Base-by-base conservation (phyloP, 495 filamentous ascomycete genomes). In the Chaetomium fimeti region DNA sequence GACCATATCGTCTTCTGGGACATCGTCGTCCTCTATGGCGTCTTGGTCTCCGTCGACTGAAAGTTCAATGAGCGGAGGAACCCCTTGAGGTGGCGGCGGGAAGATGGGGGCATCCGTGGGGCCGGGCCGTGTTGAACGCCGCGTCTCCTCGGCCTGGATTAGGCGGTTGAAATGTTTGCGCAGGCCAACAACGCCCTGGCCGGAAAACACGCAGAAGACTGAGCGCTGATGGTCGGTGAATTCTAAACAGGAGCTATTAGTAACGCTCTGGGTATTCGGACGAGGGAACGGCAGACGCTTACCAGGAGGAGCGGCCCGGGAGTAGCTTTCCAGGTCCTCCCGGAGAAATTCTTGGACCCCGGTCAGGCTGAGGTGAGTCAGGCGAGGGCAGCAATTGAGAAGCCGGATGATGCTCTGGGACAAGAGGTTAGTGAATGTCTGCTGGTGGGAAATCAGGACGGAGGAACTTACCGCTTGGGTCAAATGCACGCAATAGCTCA, bases 161-260 rank as follows among this genome's bases (percentile, higher is more conserved):
- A 18, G 69, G 20, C n/a, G 57, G 66, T 95, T 97, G 38, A 98
- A 81, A 69, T 90, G 87, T 27, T 85, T 78, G 27, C 95, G 91
- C 5, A 99, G 84, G 54, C 83, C 81, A 38, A 79, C 80, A 29
- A 99, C 95, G 24, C 92, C 93, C 42, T 84, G 79, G 12, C 95
- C 94, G 20, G 92, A 96, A 76, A 98, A 99, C 48, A 99, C 95
- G 73, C 95, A 99, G 74, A 95, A 99, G 24, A 98, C 91, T 11
- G 90, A 87, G 61, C 94, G 87, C 73, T 99, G 94, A 70, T 97
- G 92, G 8, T 93, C 88, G 38, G 92, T 98, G 72, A 99, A 99
- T 76, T 97, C 95, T 88, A 56, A 25, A 58, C 8, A 52, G 12
- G n/a, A 6, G 24, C 12, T 18, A 60, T 80, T 70, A 81, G 77